Percentiles rank a stretch among this genome's conserved stretches.
phyloP scores from a whole-genome alignment of 345 rosid species.

The Euphorbia pulcherrima region DNA sequence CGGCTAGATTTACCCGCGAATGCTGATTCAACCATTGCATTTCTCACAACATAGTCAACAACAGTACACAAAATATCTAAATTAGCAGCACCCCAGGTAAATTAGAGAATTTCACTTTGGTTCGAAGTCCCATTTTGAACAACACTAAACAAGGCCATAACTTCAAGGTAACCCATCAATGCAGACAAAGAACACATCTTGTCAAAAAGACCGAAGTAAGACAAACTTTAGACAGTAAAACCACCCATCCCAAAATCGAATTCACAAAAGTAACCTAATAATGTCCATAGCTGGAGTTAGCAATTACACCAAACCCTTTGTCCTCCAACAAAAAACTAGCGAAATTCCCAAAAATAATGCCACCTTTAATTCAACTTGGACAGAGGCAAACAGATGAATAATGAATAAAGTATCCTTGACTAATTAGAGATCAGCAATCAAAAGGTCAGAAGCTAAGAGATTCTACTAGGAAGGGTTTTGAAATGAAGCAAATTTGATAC shows the following conservation, averaged over 20 bases:
- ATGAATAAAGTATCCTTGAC: neutral
- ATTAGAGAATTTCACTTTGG: constrained; percentile 11
- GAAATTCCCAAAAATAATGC: constrained; percentile 7
- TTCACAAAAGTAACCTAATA: neutral
- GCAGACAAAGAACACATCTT: constrained; percentile 11
- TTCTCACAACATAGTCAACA: constrained; percentile 23
- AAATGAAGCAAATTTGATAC: constrained; percentile 1
- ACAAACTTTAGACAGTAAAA: neutral
- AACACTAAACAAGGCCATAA: neutral
- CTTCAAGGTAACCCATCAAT: constrained; percentile 12
- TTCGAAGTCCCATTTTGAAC: constrained; percentile 17
- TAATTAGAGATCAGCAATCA: constrained; percentile 13
- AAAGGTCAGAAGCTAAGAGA: constrained; percentile 7
- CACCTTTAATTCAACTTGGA: constrained; percentile 13
- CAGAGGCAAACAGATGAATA: constrained; percentile 8
- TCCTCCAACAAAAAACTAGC: neutral
- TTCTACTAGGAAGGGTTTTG: neutral
- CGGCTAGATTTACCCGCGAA: constrained; percentile 24
- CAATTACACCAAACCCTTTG: neutral
- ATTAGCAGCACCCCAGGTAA: constrained; percentile 12
- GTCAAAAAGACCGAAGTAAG: neutral
- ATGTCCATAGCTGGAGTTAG: neutral
- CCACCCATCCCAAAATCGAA: constrained; percentile 3
- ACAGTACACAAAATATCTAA: neutral
- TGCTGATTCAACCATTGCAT: constrained; percentile 23